phyloP scores from a whole-genome alignment of 2,329 filamentous ascomycete species.

The Periconia sp. region DNA sequence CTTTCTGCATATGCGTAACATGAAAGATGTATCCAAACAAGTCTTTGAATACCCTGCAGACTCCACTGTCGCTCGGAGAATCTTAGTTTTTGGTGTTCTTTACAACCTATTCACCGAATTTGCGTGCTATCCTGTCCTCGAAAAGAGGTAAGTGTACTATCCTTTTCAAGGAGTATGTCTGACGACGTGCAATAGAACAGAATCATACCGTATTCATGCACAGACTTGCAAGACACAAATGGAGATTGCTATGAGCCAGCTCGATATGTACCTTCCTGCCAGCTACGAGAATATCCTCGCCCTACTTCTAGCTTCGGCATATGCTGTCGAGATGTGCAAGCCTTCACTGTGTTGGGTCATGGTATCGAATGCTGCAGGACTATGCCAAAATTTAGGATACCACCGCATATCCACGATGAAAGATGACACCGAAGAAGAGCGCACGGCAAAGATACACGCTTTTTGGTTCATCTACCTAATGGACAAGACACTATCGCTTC shows the following conservation, averaged over 20 bases:
- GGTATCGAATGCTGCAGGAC: conserved; percentile 36
- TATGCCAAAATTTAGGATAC: conserved; percentile 42
- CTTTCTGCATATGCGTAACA: conserved; percentile 34
- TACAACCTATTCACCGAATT: conserved; percentile 39
- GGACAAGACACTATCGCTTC: conserved; percentile 47
- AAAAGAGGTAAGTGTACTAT: conserved; percentile 17
- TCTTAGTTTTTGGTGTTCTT: conserved; percentile 37
- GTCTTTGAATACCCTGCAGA: conserved; percentile 27
- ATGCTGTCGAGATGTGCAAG: conserved; percentile 43
- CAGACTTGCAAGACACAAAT: conserved; percentile 52
- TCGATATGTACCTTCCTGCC: conserved; percentile 40
- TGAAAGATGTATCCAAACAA: conserved; percentile 32
- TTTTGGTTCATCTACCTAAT: conserved; percentile 49
- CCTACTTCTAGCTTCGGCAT: conserved; percentile 37
- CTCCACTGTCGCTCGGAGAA: conserved; percentile 26
- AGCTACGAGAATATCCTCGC: conserved; percentile 46
- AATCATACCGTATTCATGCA: conserved; percentile 29
- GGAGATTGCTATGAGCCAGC: conserved; percentile 44
- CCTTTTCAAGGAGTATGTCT: conserved; percentile 10
- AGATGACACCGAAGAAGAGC: conserved; percentile 36
- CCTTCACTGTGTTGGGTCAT: conserved; percentile 43
- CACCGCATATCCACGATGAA: conserved; percentile 44
- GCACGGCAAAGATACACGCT: conserved; percentile 34
- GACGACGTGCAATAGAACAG: conserved; percentile 12
- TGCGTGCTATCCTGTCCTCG: conserved; percentile 18